These are phyloP conservation scores for Crithidia mellificae DNA, from an alignment of 208 protist species.

Conservation along the genomic window DNA sequence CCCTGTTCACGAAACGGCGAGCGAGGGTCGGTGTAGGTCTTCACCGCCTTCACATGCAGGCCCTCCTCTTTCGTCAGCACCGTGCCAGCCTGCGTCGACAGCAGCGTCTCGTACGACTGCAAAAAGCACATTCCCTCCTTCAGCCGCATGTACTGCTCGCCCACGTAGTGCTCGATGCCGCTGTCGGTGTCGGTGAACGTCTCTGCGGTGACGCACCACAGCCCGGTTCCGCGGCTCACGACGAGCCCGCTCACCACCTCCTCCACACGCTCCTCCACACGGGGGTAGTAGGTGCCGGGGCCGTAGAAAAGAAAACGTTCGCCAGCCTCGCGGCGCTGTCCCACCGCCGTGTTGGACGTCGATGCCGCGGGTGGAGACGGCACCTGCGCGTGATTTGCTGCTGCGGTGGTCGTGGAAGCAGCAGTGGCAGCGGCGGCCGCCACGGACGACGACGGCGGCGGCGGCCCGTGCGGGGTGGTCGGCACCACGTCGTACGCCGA, in stretches of 20 bases:
- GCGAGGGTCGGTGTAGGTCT: slow-evolving; percentile 87
- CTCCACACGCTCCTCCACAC: slow-evolving; percentile 58
- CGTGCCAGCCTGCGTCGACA: slow-evolving; percentile 49
- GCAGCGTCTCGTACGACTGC: slow-evolving; percentile 77
- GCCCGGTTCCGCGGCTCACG: slow-evolving; percentile 31
- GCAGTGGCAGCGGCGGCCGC: too few species aligned
- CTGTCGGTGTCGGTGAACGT: slow-evolving; percentile 35
- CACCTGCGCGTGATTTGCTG: too few species aligned
- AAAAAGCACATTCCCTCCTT: slow-evolving; percentile 64
- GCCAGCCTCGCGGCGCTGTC: slow-evolving; percentile 40
- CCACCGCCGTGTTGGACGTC: not conserved
- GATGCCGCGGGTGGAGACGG: not conserved
- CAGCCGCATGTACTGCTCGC: slow-evolving; percentile 75
- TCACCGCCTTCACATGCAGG: slow-evolving; percentile 82
- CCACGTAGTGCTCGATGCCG: slow-evolving; percentile 40
- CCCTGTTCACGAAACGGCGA: slow-evolving; percentile 48
- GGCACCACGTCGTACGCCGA: slow-evolving; percentile 52
- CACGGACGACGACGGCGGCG: not conserved
- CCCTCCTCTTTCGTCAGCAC: slow-evolving; percentile 77
- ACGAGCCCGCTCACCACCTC: slow-evolving; percentile 37
- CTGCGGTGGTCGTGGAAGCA: too few species aligned
- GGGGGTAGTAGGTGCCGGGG: slow-evolving; percentile 77
- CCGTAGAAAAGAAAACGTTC: slow-evolving; percentile 61
- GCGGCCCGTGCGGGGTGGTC: not conserved
- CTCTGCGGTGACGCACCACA: slow-evolving; percentile 50